These are phyloP conservation scores for Endoconidiophora laricicola DNA, from an alignment of 2,329 filamentous ascomycete genomes.

Conservation along the genomic window DNA sequence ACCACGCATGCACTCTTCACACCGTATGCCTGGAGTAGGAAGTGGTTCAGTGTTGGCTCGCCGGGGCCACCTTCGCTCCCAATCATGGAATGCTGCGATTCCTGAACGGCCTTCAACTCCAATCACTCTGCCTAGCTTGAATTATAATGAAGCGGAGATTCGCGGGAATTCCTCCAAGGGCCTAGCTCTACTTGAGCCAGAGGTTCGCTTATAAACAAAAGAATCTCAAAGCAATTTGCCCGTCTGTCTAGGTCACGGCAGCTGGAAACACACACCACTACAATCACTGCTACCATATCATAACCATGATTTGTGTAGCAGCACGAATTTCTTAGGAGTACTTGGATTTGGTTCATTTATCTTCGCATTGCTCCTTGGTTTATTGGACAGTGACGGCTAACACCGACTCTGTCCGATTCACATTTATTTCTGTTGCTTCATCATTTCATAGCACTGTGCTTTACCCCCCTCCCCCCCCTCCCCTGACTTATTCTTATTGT, in stretches of 20 bases:
- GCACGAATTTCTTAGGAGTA: background rate
- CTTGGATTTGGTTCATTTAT: background rate
- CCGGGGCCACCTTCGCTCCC: constrained; percentile 5
- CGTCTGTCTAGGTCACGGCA: no score
- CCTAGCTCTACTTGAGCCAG: constrained; percentile 7
- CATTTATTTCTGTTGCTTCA: background rate
- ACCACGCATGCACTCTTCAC: background rate
- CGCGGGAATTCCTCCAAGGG: background rate
- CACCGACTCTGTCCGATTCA: no score
- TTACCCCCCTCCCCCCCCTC: background rate
- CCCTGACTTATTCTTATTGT: background rate
- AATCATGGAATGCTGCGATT: constrained; percentile 9
- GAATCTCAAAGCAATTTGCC: background rate
- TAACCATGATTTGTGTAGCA: background rate
- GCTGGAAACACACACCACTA: background rate
- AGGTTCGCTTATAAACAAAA: constrained; percentile 5
- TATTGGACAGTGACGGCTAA: background rate
- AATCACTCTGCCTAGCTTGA: constrained; percentile 3
- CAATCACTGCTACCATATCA: background rate
- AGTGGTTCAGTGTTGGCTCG: no score
- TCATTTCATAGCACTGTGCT: background rate
- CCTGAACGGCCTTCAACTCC: background rate
- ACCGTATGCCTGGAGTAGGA: background rate
- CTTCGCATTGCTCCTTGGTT: background rate
- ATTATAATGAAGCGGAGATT: constrained; percentile 5